Evolutionary conservation across 352 stramenopile species (phyloP).

Genomic region (Globisporangium emineosum): DNA sequence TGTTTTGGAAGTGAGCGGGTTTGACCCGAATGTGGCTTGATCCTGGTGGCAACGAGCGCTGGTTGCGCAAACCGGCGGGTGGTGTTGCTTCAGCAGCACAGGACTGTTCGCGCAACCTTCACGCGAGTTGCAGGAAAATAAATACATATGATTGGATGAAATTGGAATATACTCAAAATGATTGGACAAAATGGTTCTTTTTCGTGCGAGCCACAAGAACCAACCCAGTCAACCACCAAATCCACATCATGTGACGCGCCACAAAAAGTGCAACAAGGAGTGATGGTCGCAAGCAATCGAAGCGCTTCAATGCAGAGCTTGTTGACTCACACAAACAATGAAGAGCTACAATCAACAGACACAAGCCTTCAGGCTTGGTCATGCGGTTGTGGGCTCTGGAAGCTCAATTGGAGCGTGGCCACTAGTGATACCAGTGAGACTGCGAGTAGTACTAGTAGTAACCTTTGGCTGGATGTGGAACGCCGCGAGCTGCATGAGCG

Average conservation of each 20-base stretch:
- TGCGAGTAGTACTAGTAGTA: no score
- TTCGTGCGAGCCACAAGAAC: neutral
- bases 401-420: neutral
- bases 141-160: neutral
- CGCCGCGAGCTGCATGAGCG: slow-evolving; percentile 30
- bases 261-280: neutral
- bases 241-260: slow-evolving; percentile 1
- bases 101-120: slow-evolving; percentile 4
- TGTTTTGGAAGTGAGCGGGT: no score
- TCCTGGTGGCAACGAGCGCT: neutral
- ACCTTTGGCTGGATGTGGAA: slow-evolving; percentile 16
- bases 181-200: neutral
- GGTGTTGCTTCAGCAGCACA: neutral
- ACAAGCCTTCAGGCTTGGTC: neutral
- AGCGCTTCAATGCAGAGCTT: neutral
- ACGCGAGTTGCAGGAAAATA: neutral
- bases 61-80: slow-evolving; percentile 6
- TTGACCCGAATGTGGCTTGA: neutral
- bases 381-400: neutral
- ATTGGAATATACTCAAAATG: neutral
- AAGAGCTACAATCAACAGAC: neutral
- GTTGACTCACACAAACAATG: neutral
- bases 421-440: neutral
- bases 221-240: neutral
- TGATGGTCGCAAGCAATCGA: neutral